Evolutionary conservation across 2,329 filamentous ascomycete genomes (phyloP).

Genomic region (Neoascochyta sp.): DNA sequence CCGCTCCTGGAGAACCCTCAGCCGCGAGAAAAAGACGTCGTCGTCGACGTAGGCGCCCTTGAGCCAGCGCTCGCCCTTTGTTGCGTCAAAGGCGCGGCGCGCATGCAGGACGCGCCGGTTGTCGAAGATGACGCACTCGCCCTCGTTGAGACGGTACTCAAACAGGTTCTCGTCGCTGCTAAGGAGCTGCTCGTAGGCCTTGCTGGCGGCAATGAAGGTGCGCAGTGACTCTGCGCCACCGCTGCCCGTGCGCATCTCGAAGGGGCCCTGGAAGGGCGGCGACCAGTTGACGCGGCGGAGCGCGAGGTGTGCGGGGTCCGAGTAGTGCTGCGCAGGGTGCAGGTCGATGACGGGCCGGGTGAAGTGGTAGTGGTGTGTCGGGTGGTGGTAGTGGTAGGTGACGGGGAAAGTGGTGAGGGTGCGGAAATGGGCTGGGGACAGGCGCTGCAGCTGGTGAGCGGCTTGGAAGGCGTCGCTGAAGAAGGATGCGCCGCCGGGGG

Average conservation of each 20-base stretch:
- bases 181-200: conserved; percentile 57
- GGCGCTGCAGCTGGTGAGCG: conserved; percentile 42
- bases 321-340: conserved; percentile 19
- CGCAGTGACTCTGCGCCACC: conserved; percentile 24
- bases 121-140: conserved; percentile 91
- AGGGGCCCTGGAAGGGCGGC: conserved; percentile 71
- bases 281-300: conserved; percentile 62
- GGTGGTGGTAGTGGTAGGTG: conserved; percentile 65
- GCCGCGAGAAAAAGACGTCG: conserved; percentile 55
- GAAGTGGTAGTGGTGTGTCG: conserved; percentile 58
- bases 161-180: conserved; percentile 59
- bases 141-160: conserved; percentile 69
- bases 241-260: conserved; percentile 38
- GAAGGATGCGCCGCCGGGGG: conserved; percentile 75
- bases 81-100: conserved; percentile 67
- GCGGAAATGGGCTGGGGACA: conserved; percentile 28
- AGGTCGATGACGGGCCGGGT: conserved; percentile 55
- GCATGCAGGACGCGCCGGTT: conserved; percentile 85
- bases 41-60: conserved; percentile 78
- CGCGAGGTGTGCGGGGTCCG: conserved; percentile 28
- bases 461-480: conserved; percentile 75
- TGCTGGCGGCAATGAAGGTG: conserved; percentile 43
- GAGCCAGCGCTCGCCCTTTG: conserved; percentile 70
- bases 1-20: conserved; percentile 43
- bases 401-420: conserved; percentile 48